Evolutionary conservation across 2,329 filamentous ascomycete genomes (phyloP).

Genomic region (Fusarium nelsonii): DNA sequence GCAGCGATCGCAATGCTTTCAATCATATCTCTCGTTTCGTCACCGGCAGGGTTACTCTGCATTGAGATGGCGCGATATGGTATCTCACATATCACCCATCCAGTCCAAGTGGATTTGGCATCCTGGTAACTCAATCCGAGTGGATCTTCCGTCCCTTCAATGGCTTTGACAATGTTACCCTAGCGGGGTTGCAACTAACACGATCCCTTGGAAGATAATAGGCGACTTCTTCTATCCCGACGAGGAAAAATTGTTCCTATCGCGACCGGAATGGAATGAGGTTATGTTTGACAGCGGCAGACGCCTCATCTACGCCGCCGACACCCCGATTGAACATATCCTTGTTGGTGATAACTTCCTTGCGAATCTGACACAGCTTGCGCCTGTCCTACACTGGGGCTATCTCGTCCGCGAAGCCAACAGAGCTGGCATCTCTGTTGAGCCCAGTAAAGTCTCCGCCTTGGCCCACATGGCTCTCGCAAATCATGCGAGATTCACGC

Average conservation of each 20-base stretch:
- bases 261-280: slow-evolving; percentile 53
- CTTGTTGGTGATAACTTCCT: slow-evolving; percentile 53
- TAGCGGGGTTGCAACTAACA: slow-evolving; percentile 42
- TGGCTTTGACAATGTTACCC: slow-evolving; percentile 41
- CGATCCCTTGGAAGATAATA: slow-evolving; percentile 52
- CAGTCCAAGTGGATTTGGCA: slow-evolving; percentile 42
- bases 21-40: slow-evolving; percentile 25
- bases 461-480: slow-evolving; percentile 48
- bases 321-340: slow-evolving; percentile 41
- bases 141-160: slow-evolving; percentile 41
- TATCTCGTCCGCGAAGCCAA: slow-evolving; percentile 51
- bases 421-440: slow-evolving; percentile 47
- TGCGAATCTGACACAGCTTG: slow-evolving; percentile 52
- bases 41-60: slow-evolving; percentile 43
- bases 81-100: slow-evolving; percentile 45
- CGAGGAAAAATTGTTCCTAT: slow-evolving; percentile 54
- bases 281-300: slow-evolving; percentile 48
- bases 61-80: slow-evolving; percentile 47
- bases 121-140: slow-evolving; percentile 29
- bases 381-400: slow-evolving; percentile 51
- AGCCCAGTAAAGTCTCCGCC: slow-evolving; percentile 47
- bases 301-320: slow-evolving; percentile 46
- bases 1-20: slow-evolving; percentile 8
- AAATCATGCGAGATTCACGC: slow-evolving; percentile 49
- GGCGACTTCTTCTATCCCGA: slow-evolving; percentile 54